phyloP scores from a whole-genome alignment of 228 moss, liverwort and hornwort genomes.

The Sphagnum fallax region DNA sequence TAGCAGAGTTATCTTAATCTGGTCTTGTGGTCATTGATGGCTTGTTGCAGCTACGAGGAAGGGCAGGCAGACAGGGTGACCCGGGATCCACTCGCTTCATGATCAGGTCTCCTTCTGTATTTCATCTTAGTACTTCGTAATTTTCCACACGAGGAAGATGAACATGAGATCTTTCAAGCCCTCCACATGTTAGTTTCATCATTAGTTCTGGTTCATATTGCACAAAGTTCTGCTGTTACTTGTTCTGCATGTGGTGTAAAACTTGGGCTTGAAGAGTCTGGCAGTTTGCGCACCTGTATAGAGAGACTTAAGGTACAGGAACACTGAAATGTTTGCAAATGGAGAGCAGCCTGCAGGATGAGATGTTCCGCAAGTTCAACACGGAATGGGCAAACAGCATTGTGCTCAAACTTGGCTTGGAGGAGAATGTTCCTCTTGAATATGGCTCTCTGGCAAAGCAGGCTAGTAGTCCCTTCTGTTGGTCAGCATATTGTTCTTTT shows the following conservation, averaged over 20 bases:
- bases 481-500: not conserved
- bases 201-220: too few relatives aligned
- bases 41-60: constrained; percentile 25
- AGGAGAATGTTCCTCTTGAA: constrained; percentile 84
- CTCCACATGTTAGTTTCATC: too few relatives aligned
- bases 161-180: too few relatives aligned
- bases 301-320: too few relatives aligned
- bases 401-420: constrained; percentile 78
- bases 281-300: too few relatives aligned
- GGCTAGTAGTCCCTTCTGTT: constrained; percentile 4
- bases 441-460: constrained; percentile 78
- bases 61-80: constrained; percentile 97
- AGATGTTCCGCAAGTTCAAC: constrained; percentile 98
- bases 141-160: too few relatives aligned
- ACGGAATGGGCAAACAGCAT: constrained; percentile 91
- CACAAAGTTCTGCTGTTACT: too few relatives aligned
- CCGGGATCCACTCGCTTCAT: constrained; percentile 96
- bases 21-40: constrained; percentile 7
- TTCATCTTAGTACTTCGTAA: not conserved
- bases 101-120: constrained; percentile 51
- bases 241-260: too few relatives aligned
- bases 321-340: not conserved
- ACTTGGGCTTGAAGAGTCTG: too few relatives aligned
- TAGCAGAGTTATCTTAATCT: not conserved
- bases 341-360: constrained; percentile 62